Evolutionary conservation across 495 filamentous ascomycete genomes (phyloP).

Genomic region (Halenospora varia): DNA sequence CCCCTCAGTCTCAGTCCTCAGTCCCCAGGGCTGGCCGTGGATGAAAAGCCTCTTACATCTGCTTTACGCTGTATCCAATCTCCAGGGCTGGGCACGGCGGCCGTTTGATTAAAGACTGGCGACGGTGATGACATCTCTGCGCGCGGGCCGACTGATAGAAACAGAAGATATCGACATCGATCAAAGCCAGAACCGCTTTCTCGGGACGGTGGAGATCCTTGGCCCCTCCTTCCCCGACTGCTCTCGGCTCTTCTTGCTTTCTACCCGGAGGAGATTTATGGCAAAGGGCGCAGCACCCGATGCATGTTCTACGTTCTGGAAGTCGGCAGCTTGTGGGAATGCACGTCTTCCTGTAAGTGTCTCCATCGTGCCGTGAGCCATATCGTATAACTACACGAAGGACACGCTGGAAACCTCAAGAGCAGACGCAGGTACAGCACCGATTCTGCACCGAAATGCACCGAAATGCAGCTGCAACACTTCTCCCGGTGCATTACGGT

Average conservation of each 20-base stretch:
- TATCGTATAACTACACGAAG: background rate
- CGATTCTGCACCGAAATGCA: background rate
- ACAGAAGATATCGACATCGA: background rate
- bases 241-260: background rate
- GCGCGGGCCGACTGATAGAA: too few relatives aligned
- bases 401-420: background rate
- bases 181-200: background rate
- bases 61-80: too few relatives aligned
- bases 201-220: background rate
- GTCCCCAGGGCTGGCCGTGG: too few relatives aligned
- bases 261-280: background rate
- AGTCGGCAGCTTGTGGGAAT: background rate
- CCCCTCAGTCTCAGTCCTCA: too few relatives aligned
- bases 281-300: background rate
- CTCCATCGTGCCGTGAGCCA: background rate
- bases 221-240: background rate
- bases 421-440: background rate
- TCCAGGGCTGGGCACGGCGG: background rate
- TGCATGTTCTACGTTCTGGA: background rate
- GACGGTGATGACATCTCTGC: background rate
- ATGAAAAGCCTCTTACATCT: too few relatives aligned
- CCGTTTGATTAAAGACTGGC: background rate
- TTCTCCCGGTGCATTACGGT: background rate
- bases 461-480: background rate
- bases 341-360: background rate